Percentiles rank a stretch among this genome's conserved stretches.
These are phyloP conservation scores for Jatropha multifida DNA, from an alignment of 441 rosid species.

Conservation along the genomic window DNA sequence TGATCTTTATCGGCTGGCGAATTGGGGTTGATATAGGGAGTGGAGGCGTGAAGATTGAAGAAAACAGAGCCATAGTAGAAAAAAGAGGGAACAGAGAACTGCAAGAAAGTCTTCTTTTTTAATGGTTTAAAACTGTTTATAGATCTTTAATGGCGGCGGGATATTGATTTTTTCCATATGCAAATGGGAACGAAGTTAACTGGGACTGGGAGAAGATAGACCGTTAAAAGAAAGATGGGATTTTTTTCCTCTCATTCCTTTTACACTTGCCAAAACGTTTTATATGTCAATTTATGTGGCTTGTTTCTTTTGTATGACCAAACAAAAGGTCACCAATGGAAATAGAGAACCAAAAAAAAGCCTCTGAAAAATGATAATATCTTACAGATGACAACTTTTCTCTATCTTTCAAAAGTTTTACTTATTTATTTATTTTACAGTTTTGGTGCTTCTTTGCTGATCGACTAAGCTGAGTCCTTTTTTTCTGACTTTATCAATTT, in stretches of 20 bases:
- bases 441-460: too few relatives aligned
- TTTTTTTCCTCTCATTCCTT: neutral
- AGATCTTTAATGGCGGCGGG: neutral
- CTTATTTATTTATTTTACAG: too few relatives aligned
- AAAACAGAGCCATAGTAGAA: conserved; percentile 40
- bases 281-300: neutral
- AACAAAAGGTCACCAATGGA: neutral
- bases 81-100: neutral
- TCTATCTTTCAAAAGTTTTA: too few relatives aligned
- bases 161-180: neutral
- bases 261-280: neutral
- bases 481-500: too few relatives aligned
- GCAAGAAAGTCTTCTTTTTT: neutral
- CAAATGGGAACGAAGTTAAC: neutral
- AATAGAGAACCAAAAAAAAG: neutral
- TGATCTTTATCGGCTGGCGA: conserved; percentile 16
- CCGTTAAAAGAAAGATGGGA: neutral
- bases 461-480: too few relatives aligned
- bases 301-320: neutral
- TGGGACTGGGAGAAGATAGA: neutral
- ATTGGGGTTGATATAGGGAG: conserved; percentile 32
- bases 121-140: neutral
- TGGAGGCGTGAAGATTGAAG: conserved; percentile 38
- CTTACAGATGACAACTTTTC: too few relatives aligned
- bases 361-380: neutral